These are phyloP conservation scores for Symbiodinium pilosum DNA, from an alignment of 73 alveolate genomes.

Conservation along the genomic window DNA sequence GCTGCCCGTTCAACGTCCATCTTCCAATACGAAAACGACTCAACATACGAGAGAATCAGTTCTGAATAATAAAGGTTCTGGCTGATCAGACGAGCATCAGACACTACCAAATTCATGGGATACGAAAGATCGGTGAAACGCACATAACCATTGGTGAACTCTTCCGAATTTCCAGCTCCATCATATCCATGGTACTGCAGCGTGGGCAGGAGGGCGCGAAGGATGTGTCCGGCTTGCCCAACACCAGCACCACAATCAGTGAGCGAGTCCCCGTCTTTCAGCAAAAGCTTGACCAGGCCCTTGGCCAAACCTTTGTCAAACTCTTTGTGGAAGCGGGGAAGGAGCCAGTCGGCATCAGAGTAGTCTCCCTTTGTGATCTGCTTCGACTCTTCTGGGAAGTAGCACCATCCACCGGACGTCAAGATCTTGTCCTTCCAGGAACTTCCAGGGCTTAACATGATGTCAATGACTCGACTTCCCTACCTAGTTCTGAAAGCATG, in stretches of 20 bases:
- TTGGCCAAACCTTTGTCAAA: background rate
- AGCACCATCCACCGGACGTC: slow-evolving; percentile 9
- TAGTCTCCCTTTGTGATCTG: background rate
- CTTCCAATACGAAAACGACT: background rate
- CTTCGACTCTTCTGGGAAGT: background rate
- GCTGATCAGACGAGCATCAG: background rate
- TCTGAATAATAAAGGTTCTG: background rate
- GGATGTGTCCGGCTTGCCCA: background rate
- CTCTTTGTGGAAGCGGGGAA: background rate
- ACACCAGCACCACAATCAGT: slow-evolving; percentile 12
- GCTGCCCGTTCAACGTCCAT: background rate
- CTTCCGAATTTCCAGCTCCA: slow-evolving; percentile 13
- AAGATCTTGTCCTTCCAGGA: background rate
- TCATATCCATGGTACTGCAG: background rate
- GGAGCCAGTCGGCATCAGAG: background rate
- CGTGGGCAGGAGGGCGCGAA: background rate
- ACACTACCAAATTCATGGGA: background rate
- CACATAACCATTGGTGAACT: background rate
- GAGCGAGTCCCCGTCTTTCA: background rate
- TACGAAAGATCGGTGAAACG: background rate
- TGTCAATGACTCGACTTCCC: too few species aligned
- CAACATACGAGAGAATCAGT: background rate
- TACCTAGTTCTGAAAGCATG: background rate
- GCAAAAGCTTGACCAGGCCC: slow-evolving; percentile 2
- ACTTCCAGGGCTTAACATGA: slow-evolving; percentile 1